A percentile compares a stretch with the other conserved stretches of the same genome.
phyloP scores from a whole-genome alignment of 495 filamentous ascomycete species.

The Podospora tetraspora region DNA sequence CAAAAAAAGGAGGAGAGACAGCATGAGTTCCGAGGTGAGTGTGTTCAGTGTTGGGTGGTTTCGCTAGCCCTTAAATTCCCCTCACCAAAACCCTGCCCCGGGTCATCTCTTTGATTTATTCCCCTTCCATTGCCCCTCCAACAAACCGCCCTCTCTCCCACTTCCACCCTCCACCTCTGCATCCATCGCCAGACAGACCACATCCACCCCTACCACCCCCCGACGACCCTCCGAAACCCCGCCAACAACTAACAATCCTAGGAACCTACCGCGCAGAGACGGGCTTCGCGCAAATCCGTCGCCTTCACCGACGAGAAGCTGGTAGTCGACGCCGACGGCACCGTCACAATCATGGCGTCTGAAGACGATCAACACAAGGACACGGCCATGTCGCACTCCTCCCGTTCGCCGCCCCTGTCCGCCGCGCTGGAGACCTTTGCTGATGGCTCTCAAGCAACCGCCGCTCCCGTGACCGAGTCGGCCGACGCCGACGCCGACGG shows the following conservation, averaged over 20 bases:
- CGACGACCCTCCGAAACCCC: not conserved
- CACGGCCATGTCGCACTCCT: conserved; percentile 63
- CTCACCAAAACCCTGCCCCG: conserved; percentile 9
- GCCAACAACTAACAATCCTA: conserved; percentile 28
- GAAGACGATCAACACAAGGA: conserved; percentile 59
- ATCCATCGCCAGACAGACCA: not conserved
- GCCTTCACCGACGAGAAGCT: conserved; percentile 79
- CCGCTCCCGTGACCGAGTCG: conserved; percentile 48
- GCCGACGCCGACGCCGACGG: conserved; percentile 41
- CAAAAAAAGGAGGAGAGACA: conserved; percentile 12
- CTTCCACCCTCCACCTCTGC: conserved; percentile 1
- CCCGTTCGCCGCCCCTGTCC: conserved; percentile 54
- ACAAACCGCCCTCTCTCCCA: conserved; percentile 6
- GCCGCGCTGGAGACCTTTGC: conserved; percentile 46
- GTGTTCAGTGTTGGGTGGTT: not conserved
- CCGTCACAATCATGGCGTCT: conserved; percentile 61
- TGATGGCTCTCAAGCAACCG: conserved; percentile 47
- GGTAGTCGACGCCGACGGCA: conserved; percentile 79
- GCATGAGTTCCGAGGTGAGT: conserved; percentile 35
- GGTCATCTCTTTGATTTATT: conserved; percentile 2
- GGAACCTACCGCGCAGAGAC: conserved; percentile 50
- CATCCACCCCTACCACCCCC: not conserved
- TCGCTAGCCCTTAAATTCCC: conserved; percentile 10
- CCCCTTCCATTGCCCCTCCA: conserved; percentile 23
- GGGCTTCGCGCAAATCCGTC: conserved; percentile 70